phyloP scores from a whole-genome alignment of 306 rosid genomes.

The Citrullus mucosospermus region DNA sequence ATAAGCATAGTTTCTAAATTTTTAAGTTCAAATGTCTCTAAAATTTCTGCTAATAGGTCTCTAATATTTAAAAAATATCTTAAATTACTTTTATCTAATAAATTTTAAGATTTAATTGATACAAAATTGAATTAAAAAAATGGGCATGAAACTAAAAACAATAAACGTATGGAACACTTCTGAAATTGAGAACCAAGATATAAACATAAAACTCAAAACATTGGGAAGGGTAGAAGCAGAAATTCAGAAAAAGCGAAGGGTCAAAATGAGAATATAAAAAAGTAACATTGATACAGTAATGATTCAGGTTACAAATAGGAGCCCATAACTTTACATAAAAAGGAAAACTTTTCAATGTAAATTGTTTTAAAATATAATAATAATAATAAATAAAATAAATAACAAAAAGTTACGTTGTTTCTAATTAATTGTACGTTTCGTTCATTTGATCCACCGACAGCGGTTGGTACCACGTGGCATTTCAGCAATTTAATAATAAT shows the following conservation, averaged over 20 bases:
- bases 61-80: too few species aligned
- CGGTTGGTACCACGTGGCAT: constrained; percentile 7
- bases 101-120: too few species aligned
- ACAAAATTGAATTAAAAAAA: too few species aligned
- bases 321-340: neutral
- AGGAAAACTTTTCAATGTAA: neutral
- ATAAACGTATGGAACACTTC: too few species aligned
- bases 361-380: too few species aligned
- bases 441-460: neutral
- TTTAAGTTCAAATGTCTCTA: too few species aligned
- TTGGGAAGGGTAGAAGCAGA: neutral
- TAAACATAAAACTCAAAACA: too few species aligned
- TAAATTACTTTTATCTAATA: too few species aligned
- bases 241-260: neutral
- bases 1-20: too few species aligned
- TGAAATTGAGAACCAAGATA: too few species aligned
- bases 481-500: neutral
- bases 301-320: neutral
- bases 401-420: neutral
- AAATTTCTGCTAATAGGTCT: too few species aligned
- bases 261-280: neutral
- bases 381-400: neutral
- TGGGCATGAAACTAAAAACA: too few species aligned
- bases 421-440: neutral
- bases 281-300: neutral